phyloP scores from a whole-genome alignment of 768 basidiomycete species.

The Psilocybe azurescens region DNA sequence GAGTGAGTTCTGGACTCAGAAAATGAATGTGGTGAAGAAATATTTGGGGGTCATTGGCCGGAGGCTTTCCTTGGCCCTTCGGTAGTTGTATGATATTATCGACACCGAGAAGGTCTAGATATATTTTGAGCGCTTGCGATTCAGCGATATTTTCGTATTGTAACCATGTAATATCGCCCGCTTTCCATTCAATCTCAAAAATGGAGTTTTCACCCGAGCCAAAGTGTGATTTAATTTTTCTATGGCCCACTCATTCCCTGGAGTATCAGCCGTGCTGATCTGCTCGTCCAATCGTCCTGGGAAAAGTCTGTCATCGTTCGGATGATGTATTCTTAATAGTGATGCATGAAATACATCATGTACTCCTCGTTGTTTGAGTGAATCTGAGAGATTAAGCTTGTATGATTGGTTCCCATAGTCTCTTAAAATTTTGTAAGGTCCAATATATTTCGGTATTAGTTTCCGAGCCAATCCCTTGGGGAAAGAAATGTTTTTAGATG shows the following conservation, averaged over 20 bases:
- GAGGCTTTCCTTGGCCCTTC: no score
- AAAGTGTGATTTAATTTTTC: conserved; percentile 6
- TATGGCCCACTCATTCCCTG: conserved; percentile 24
- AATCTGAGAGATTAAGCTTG: neutral
- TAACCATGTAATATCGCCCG: no score
- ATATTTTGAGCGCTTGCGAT: no score
- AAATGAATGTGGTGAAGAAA: no score
- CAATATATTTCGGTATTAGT: conserved; percentile 19
- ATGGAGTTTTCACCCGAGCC: no score
- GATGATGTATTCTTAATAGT: conserved; percentile 26
- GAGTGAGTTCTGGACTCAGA: no score
- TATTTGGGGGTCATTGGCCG: no score
- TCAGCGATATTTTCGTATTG: no score
- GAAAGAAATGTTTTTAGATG: conserved; percentile 17
- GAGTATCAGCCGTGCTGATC: conserved; percentile 21
- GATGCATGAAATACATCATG: conserved; percentile 33
- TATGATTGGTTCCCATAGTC: conserved; percentile 13
- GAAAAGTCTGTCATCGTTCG: conserved; percentile 38
- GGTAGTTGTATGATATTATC: no score
- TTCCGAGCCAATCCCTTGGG: conserved; percentile 18
- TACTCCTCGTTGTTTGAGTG: conserved; percentile 22
- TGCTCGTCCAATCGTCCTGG: conserved; percentile 29
- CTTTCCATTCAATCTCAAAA: no score
- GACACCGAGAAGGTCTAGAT: no score
- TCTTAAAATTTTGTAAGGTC: conserved; percentile 8